phyloP scores from a whole-genome alignment of 176 grass and related monocot species.

The Thalia dealbata region DNA sequence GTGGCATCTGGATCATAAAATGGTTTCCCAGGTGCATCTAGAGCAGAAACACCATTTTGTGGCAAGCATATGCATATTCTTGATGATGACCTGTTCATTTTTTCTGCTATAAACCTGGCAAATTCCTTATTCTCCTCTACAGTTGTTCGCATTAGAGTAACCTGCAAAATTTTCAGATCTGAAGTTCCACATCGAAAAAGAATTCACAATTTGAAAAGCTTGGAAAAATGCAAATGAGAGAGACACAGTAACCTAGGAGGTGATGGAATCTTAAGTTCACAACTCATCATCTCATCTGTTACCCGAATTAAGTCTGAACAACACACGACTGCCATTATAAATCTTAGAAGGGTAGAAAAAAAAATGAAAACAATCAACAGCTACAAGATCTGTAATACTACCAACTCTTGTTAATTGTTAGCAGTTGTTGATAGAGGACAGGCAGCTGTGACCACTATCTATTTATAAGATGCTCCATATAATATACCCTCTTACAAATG shows the following conservation, averaged over 20 bases:
- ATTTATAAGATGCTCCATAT: neutral
- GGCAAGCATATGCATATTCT: constrained; percentile 57
- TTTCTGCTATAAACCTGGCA: constrained; percentile 85
- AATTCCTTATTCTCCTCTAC: constrained; percentile 80
- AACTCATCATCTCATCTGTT: neutral
- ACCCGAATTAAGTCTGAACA: neutral
- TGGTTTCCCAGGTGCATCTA: constrained; percentile 78
- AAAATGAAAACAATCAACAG: neutral
- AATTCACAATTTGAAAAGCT: neutral
- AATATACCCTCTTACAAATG: neutral
- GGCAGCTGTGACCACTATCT: neutral
- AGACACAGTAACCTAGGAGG: neutral
- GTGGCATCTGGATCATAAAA: constrained; percentile 88
- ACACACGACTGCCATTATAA: neutral
- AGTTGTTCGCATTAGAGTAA: constrained; percentile 69
- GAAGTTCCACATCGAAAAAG: neutral
- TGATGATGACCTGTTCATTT: constrained; percentile 77
- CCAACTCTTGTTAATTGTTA: neutral
- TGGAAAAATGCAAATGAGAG: neutral
- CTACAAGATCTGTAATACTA: neutral
- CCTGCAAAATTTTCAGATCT: constrained; percentile 34
- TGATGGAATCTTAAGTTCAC: neutral
- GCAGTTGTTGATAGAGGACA: neutral
- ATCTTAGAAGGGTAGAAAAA: neutral
- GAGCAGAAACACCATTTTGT: constrained; percentile 68